Base-by-base conservation (phyloP, 2,329 filamentous ascomycete species). In the Penicillium sp. region DNA sequence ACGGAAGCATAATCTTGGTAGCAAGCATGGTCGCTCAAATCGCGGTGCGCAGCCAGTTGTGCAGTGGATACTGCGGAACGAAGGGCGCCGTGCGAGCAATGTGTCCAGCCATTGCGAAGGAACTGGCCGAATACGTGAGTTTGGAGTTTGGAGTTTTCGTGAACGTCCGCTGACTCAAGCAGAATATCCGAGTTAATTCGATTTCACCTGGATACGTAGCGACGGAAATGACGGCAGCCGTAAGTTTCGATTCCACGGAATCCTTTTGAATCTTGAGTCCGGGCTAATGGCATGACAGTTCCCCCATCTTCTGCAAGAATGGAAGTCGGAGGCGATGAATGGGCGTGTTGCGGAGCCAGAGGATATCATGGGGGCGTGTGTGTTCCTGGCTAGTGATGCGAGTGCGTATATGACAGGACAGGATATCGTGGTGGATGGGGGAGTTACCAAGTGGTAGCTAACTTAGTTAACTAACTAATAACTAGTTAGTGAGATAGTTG, bases 11-110 rank as follows among this genome's bases (percentile, higher is more conserved):
- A 42, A 67, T 80, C 9, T 60, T 79, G 3, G 73, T 79, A 0
- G 76, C 76, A 0, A 77, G 75, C 43, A 79, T 79, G 55, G 76
- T 76, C 0, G 73, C 72, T 23, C 67, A 76, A 44, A 75, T 77
- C 52, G 76, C 76, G 0, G 72, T 78, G 14, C 67, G 73, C 7
- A 73, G 70, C 11, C 75, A 79, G 56, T 59, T 69, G 27, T 74
- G 70, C 38, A 73, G 69, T 32, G 72, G 71, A 4, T 77, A 77
- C 43, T 75, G 73, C 53, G 72, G 68, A 2, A 72, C 68, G 0
- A 77, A 76, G 54, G 74, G 73, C 0, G 73, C 74, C 0, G 74
- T 77, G 14, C 61, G 66, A 34, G 69, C 70, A 0, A 75, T 77
- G 73, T 69, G 67, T 46, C 66, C 73, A 1, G 68, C 71, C 0